A percentile compares a stretch with the other conserved stretches of the same genome.
Evolutionary conservation across 306 rosid species (phyloP).

Genomic region (Prunus padus): DNA sequence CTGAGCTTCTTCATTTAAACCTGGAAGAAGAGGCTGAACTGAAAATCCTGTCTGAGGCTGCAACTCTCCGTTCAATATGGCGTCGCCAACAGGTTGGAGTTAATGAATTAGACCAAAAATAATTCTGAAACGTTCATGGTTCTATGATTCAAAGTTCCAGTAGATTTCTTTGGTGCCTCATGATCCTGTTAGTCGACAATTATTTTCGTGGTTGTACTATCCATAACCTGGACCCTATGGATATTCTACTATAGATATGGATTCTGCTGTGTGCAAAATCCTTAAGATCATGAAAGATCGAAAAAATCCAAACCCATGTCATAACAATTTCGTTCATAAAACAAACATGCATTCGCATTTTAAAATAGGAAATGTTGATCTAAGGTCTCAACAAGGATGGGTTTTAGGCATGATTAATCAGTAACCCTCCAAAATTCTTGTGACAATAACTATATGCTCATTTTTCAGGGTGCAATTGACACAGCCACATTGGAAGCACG

Average conservation of each 20-base stretch:
- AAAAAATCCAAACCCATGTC: neutral
- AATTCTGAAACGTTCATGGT: neutral
- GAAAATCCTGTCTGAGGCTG: constrained; percentile 86
- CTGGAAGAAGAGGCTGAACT: constrained; percentile 85
- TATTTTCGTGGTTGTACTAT: neutral
- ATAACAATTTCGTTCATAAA: neutral
- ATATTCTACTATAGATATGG: neutral
- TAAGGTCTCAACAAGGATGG: constrained; percentile 1
- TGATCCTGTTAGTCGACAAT: neutral
- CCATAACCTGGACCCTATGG: constrained; percentile 5
- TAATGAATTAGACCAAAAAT: neutral
- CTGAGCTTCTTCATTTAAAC: constrained; percentile 86
- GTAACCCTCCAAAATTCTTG: neutral
- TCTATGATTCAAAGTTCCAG: neutral
- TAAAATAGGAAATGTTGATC: neutral
- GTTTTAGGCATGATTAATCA: neutral
- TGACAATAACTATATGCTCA: constrained; percentile 8
- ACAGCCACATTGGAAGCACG: constrained; percentile 78
- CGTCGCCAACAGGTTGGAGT: constrained; percentile 71
- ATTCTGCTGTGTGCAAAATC: neutral
- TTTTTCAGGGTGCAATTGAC: constrained; percentile 82
- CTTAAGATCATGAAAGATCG: neutral
- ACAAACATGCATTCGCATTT: neutral
- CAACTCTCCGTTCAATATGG: constrained; percentile 78
- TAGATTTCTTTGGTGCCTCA: neutral